Conservation (phyloP, 192 early-diverging fungal species). For the Podila clonocystis region DNA sequence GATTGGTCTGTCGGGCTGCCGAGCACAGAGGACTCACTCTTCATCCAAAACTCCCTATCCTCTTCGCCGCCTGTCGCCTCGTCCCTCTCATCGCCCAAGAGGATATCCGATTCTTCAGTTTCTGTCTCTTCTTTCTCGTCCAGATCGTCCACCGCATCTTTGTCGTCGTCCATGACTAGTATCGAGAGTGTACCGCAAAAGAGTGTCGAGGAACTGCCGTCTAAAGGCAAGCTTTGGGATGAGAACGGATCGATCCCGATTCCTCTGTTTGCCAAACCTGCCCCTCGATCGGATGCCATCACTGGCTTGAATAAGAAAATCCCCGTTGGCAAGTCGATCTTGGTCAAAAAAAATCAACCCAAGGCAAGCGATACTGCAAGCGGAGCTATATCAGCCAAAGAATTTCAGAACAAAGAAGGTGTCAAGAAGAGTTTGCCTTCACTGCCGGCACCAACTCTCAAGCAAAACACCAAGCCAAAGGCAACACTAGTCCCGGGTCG, state of each 20-base stretch:
- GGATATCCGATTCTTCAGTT: not conserved
- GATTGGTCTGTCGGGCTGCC: conserved; percentile 40
- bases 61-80: not conserved
- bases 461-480: conserved; percentile 2
- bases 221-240: conserved; percentile 1
- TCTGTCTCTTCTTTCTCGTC: conserved; percentile 8
- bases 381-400: not conserved
- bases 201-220: not conserved
- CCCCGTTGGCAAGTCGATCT: not conserved
- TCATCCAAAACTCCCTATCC: conserved; percentile 11
- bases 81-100: not conserved
- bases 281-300: not conserved
- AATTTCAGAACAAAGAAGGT: not conserved
- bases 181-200: not conserved
- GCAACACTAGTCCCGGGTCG: not conserved
- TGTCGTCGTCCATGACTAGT: conserved; percentile 12
- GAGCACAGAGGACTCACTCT: conserved; percentile 33
- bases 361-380: not conserved
- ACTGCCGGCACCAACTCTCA: not conserved
- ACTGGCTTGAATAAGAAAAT: not conserved
- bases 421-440: not conserved
- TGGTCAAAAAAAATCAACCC: not conserved
- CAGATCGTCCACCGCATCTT: conserved; percentile 18
- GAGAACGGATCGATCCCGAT: not conserved
- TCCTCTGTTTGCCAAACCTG: not conserved